Conservation (phyloP, 768 basidiomycete species). For the Mycena rebaudengoi region DNA sequence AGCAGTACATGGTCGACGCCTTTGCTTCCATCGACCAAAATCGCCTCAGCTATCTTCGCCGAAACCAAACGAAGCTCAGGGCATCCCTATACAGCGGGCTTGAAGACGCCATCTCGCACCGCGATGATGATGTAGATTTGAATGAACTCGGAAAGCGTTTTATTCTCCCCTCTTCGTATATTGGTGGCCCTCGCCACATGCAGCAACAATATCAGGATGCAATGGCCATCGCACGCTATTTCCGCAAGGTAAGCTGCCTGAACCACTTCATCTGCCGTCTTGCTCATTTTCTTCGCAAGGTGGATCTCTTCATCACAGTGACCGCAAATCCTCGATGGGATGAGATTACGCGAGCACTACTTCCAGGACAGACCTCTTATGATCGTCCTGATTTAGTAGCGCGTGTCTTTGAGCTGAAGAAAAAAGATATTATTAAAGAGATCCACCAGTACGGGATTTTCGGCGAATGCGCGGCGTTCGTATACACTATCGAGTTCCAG, state of each 20-base stretch:
- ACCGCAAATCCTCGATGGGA: background rate
- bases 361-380: slow-evolving; percentile 45
- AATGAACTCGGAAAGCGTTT: slow-evolving; percentile 29
- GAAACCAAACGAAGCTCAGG: slow-evolving; percentile 40
- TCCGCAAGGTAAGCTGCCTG: background rate
- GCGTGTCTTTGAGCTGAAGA: slow-evolving; percentile 55
- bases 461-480: slow-evolving; percentile 48
- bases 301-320: background rate
- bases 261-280: background rate
- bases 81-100: no score
- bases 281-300: background rate
- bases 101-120: no score
- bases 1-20: slow-evolving; percentile 47
- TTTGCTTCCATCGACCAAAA: slow-evolving; percentile 45
- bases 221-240: slow-evolving; percentile 46
- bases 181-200: slow-evolving; percentile 40
- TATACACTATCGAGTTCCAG: slow-evolving; percentile 56
- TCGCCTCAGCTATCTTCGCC: slow-evolving; percentile 35
- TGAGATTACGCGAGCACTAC: slow-evolving; percentile 33
- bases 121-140: no score
- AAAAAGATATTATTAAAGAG: slow-evolving; percentile 43
- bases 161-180: slow-evolving; percentile 31
- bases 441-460: slow-evolving; percentile 50
- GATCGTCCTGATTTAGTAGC: slow-evolving; percentile 60
- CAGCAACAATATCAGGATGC: slow-evolving; percentile 44